Evolutionary conservation across 2,329 filamentous ascomycete genomes (phyloP).

Genomic region (Pestalotiopsis sp.): DNA sequence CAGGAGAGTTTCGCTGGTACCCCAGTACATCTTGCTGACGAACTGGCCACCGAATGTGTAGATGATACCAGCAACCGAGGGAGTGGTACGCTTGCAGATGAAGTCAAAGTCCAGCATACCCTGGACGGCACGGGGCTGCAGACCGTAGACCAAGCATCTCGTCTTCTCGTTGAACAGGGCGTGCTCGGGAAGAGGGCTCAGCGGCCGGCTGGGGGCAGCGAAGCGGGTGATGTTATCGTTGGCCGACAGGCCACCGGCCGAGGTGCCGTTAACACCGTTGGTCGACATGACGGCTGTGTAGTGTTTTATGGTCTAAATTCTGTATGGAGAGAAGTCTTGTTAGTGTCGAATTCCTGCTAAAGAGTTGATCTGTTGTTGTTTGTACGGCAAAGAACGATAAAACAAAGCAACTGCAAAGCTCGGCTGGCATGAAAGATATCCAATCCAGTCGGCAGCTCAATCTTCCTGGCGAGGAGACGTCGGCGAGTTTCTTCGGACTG

Average conservation of each 20-base stretch:
- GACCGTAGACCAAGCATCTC: conserved; percentile 99
- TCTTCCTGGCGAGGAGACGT: not conserved
- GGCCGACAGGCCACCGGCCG: conserved; percentile 64
- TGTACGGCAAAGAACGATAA: not conserved
- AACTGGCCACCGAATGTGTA: conserved; percentile 99
- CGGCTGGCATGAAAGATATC: not conserved
- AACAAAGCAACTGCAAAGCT: not conserved
- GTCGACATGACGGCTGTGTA: conserved; percentile 54
- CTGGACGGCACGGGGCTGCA: conserved; percentile 91
- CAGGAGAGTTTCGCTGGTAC: conserved; percentile 97
- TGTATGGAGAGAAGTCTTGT: conserved; percentile 1
- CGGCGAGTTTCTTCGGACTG: not conserved
- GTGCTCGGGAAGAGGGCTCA: conserved; percentile 86
- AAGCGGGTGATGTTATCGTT: conserved; percentile 99
- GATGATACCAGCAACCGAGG: conserved; percentile 98
- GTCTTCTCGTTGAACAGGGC: conserved; percentile 99
- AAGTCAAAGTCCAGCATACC: conserved; percentile 99
- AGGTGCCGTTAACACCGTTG: conserved; percentile 49
- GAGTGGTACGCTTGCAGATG: conserved; percentile 98
- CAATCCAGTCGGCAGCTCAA: not conserved
- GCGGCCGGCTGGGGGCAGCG: conserved; percentile 84
- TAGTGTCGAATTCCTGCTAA: not conserved
- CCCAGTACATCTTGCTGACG: conserved; percentile 99
- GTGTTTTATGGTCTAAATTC: conserved; percentile 17
- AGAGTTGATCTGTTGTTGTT: not conserved